Evolutionary conservation across 2,329 filamentous ascomycete genomes (phyloP), one percentile per base, ranked within the genome.

Genomic region (Arthrobotrys iridis): DNA sequence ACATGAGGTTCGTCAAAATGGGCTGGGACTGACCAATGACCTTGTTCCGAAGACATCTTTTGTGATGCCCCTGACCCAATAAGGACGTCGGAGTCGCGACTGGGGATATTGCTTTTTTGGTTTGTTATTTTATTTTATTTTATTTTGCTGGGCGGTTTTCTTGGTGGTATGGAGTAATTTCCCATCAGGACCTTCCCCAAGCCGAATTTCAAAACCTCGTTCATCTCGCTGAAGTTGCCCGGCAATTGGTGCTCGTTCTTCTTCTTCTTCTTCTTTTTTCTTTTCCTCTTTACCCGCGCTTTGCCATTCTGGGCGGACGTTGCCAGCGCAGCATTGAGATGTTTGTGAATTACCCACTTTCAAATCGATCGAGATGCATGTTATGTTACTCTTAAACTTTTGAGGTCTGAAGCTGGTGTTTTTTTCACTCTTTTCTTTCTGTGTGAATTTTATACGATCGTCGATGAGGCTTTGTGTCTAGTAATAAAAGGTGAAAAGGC

Each of bases 101-200:
- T 30, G 41, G 20, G n/a, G 6, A 59, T 22, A 50, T 68, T 60
- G 41, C 52, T 74, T 74, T 67, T 67, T 63, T 37, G 8, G 10
- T 22, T n/a, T 50, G 20, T 43, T 22, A 20, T 8, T n/a, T 40
- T 22, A n/a, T n/a, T 22, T 55, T n/a, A n/a, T n/a, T n/a, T n/a
- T n/a, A n/a, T n/a, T n/a, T n/a, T n/a, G n/a, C n/a, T n/a, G n/a
- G n/a, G n/a, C n/a, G n/a, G n/a, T 62, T 58, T 58, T 24, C 18
- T 37, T 15, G 50, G 48, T 22, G 58, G 28, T 72, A 37, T 64
- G 40, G 63, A 45, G 43, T 28, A 68, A 75, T 68, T 75, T 75
- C 67, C 71, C 45, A 48, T 75, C 71, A 75, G 71, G 71, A 75
- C 71, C 71, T 75, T 75, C 71, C 70, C 57, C 71, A 75, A 75